Conservation (phyloP, 139 green algal genomes). For the Chlorella sp. region DNA sequence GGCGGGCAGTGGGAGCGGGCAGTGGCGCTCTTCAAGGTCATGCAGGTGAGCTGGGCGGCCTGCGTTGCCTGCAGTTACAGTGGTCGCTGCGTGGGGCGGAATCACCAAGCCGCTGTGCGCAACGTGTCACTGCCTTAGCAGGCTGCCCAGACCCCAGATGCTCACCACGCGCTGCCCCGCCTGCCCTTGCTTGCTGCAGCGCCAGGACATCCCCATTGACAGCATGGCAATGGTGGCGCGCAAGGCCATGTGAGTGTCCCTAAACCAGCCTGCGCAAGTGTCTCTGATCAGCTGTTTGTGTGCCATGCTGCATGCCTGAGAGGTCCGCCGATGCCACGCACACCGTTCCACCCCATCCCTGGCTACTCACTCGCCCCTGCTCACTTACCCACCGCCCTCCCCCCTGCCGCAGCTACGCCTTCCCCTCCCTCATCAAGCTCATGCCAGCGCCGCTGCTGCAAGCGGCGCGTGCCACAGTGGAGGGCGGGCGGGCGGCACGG, state of each 20-base stretch:
- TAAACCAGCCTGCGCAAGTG: no score
- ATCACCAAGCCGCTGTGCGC: no score
- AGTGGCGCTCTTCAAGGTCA: constrained; percentile 52
- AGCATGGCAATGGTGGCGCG: constrained; percentile 47
- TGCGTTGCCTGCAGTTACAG: no score
- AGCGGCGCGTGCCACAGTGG: constrained; percentile 47
- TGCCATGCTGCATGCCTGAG: no score
- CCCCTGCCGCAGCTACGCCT: constrained; percentile 49
- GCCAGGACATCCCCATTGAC: constrained; percentile 29
- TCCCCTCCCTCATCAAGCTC: constrained; percentile 42
- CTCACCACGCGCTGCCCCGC: not conserved
- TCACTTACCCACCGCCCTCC: not conserved
- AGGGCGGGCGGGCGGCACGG: constrained; percentile 50
- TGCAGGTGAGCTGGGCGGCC: constrained; percentile 37
- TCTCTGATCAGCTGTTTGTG: no score
- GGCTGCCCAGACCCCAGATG: no score
- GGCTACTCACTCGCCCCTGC: not conserved
- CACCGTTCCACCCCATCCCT: no score
- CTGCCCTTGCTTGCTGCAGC: not conserved
- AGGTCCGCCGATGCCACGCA: no score
- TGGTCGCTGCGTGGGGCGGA: not conserved
- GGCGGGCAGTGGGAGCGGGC: constrained; percentile 55
- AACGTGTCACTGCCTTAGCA: no score
- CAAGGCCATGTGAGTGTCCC: constrained; percentile 32
- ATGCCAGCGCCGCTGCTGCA: constrained; percentile 49